Base-by-base conservation (phyloP, 1,139 yeast genomes). In the Eremothecium cymbalariae region DNA sequence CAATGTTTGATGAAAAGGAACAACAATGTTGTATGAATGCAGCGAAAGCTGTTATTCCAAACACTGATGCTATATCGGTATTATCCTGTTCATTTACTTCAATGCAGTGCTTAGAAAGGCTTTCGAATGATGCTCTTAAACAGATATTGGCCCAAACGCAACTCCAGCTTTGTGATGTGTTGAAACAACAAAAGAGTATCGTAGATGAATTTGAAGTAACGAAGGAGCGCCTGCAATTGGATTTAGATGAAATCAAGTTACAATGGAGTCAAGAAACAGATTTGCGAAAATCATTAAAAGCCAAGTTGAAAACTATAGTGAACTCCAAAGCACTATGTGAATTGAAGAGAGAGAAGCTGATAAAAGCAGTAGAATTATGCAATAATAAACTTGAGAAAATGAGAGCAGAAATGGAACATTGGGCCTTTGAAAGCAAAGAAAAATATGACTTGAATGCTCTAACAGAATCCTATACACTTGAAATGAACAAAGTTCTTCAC, bases 241-340 rank as follows among this genome's bases (percentile, higher is more conserved):
- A 55, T 33, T 34, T 54, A 11, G 57, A 53, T 20, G 52, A 50
- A 29, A 36, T 54, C 31, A 55, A 49, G 33, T 44, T 39, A 7
- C 53, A 51, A 32, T 54, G 59, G 58, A 45, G 49, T n/a, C 56
- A 54, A 35, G 57, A 54, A 34, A 47, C 50, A 14, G 57, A 53
- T 28, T 35, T 52, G 15, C 42, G 50, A 12, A 54, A 53, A 42
- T 47, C 57, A 6, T 37, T 54, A 25, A 55, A 51, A 37, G 53
- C 58, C 8, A 53, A 48, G 24, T 52, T 55, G 13, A 55, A 54
- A 37, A 49, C 58, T 3, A 38, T 56, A 28, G 60, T 55, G 32
- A 55, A 55, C 36, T 46, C 55, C 8, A 56, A 55, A 34, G 32
- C 53, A n/a, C 38, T 53, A 13, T 45, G 50, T 29, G 60, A 56